phyloP scores from a whole-genome alignment of 1,284 basidiomycete genomes.

The Melampsora americana region DNA sequence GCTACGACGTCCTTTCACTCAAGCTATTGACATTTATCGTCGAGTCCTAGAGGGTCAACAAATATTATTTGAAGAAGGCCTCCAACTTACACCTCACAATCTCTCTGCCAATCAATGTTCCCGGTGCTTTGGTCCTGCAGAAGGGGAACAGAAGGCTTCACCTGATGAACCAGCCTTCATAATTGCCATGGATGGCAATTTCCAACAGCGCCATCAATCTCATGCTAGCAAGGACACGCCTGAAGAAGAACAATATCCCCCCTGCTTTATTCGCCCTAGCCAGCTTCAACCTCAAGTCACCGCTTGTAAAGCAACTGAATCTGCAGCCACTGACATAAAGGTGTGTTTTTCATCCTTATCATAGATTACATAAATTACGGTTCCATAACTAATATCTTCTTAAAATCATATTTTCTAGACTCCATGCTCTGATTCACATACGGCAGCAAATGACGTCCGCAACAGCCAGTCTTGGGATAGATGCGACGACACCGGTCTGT shows the following conservation, averaged over 20 bases:
- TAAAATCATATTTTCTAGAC: background rate
- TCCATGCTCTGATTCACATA: slow-evolving; percentile 24
- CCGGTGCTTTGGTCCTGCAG: slow-evolving; percentile 15
- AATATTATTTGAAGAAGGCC: background rate
- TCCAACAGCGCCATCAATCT: slow-evolving; percentile 22
- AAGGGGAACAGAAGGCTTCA: background rate
- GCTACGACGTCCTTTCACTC: background rate
- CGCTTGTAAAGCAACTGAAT: background rate
- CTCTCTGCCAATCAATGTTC: background rate
- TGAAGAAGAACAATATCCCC: slow-evolving; percentile 1
- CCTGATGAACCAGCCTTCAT: background rate
- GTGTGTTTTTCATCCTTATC: background rate
- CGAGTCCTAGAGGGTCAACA: background rate
- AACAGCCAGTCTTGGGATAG: slow-evolving; percentile 3
- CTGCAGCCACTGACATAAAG: background rate
- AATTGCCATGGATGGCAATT: no score
- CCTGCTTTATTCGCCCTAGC: background rate
- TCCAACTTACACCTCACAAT: background rate
- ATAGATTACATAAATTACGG: background rate
- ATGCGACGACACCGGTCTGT: slow-evolving; percentile 19
- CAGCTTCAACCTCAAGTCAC: background rate
- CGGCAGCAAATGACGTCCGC: slow-evolving; percentile 11
- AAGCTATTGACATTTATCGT: background rate
- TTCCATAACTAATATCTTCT: background rate
- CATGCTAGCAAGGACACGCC: slow-evolving; percentile 14